Conservation (phyloP, 1,139 yeast genomes). For the Groenewaldozyma auringiensis region DNA sequence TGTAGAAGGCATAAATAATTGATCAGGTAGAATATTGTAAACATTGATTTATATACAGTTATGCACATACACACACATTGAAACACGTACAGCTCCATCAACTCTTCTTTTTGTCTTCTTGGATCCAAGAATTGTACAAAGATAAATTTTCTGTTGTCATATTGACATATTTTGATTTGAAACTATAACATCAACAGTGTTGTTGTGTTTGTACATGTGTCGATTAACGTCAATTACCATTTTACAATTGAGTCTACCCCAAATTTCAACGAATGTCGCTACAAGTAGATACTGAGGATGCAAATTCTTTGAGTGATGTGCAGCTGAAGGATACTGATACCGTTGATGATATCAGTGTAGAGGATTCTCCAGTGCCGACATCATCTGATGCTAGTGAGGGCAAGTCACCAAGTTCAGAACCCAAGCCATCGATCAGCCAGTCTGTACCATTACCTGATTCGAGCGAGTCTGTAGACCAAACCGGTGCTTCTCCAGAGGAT, state of each 20-base stretch:
- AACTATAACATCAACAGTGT: neutral
- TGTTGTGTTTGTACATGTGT: neutral
- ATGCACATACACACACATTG: too few relatives aligned
- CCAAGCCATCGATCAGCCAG: neutral
- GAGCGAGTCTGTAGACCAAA: neutral
- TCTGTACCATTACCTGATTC: neutral
- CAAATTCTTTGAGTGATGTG: constrained; percentile 1
- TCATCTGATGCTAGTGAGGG: neutral
- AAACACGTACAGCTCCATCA: too few relatives aligned
- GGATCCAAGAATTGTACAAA: too few relatives aligned
- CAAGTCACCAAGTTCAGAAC: neutral
- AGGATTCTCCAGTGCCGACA: neutral
- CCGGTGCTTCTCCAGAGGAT: neutral
- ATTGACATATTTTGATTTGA: neutral
- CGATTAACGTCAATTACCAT: neutral
- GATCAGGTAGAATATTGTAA: too few relatives aligned
- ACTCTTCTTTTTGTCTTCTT: too few relatives aligned
- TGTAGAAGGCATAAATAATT: too few relatives aligned
- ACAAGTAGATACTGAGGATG: neutral
- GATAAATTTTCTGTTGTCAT: too few relatives aligned
- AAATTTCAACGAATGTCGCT: neutral
- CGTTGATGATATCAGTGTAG: neutral
- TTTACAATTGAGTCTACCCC: too few relatives aligned
- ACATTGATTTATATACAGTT: too few relatives aligned
- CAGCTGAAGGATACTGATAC: neutral